Evolutionary conservation across 73 alveolate species (phyloP).

Genomic region (Stentor roeselii): DNA sequence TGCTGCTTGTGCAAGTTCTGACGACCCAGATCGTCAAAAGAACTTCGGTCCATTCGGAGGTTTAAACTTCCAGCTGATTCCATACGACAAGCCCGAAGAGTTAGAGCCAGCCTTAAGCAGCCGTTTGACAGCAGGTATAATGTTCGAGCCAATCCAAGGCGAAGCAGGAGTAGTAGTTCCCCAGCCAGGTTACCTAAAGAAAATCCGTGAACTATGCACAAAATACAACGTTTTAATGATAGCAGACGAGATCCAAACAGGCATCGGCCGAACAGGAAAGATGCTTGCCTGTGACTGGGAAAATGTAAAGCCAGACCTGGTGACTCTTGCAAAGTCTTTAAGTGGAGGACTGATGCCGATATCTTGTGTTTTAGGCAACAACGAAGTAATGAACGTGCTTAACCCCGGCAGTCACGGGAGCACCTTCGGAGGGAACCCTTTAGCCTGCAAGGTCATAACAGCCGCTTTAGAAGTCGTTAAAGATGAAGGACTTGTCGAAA

Average conservation of each 20-base stretch:
- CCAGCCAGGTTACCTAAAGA: constrained; percentile 49
- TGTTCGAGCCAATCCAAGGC: constrained; percentile 88
- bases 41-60: constrained; percentile 92
- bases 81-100: constrained; percentile 73
- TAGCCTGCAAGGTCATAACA: constrained; percentile 52
- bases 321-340: constrained; percentile 61
- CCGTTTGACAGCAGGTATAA: not conserved
- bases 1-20: constrained; percentile 70
- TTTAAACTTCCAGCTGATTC: constrained; percentile 71
- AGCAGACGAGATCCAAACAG: constrained; percentile 89
- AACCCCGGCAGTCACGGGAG: constrained; percentile 92
- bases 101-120: constrained; percentile 34
- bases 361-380: constrained; percentile 75
- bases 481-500: constrained; percentile 72
- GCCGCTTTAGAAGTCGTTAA: constrained; percentile 47
- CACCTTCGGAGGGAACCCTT: constrained; percentile 91
- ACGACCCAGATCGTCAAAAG: constrained; percentile 64
- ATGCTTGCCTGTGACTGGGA: constrained; percentile 76
- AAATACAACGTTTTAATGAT: constrained; percentile 77
- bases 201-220: too few relatives aligned
- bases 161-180: constrained; percentile 96
- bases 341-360: constrained; percentile 93
- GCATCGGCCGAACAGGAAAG: constrained; percentile 91
- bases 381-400: constrained; percentile 42
- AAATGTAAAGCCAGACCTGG: constrained; percentile 58